Base-by-base conservation (phyloP, 2,329 filamentous ascomycete species). In the Chaetomiaceae sp. region DNA sequence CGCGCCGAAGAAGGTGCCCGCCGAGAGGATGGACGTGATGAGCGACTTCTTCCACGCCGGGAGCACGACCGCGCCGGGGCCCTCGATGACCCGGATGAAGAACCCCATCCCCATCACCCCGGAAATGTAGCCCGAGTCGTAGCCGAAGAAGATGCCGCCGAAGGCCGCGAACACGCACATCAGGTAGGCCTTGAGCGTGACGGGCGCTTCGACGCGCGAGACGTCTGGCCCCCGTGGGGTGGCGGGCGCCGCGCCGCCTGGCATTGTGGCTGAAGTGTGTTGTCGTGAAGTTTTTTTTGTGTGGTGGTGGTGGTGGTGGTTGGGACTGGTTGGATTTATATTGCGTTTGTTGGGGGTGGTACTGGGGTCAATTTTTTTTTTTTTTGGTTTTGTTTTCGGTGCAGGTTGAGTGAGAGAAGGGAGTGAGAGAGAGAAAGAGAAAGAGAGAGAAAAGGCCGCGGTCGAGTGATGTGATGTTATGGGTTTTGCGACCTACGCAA, bases 1-100 rank as follows among this genome's bases (percentile, higher is more conserved):
- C 34, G 84, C 78, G 60, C 84, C 78, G 54, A 85, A 80, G 74
- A 86, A 86, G 54, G 82, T 85, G 63, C 76, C 75, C 57, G 73
- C 76, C 14, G 84, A 86, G 30, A 87, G 75, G 61, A 86, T 85
- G 33, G 81, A 84, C 55, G 80, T 81, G 63, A 86, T 85, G 45
- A 86, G 56, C 5, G 65, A 65, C 55, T 65, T 64, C 43, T 61
- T 57, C 27, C 59, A 59, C 56, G 47, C 11, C 60, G 53, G 42
- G 37, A 55, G 43, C 59, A 63, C 25, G 11, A 49, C 51, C 21
- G 42, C 25, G 23, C 53, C 46, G 33, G 61, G 51, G 29, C 59
- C 61, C 32, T 53, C 16, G 25, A 62, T 58, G 68, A 61, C 5
- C 61, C 52, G 61, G 32, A 73, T 67, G 63, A 74, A 74, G 62